Evolutionary conservation across 2,329 filamentous ascomycete genomes (phyloP).

Genomic region (Verticillium albo-atrum): DNA sequence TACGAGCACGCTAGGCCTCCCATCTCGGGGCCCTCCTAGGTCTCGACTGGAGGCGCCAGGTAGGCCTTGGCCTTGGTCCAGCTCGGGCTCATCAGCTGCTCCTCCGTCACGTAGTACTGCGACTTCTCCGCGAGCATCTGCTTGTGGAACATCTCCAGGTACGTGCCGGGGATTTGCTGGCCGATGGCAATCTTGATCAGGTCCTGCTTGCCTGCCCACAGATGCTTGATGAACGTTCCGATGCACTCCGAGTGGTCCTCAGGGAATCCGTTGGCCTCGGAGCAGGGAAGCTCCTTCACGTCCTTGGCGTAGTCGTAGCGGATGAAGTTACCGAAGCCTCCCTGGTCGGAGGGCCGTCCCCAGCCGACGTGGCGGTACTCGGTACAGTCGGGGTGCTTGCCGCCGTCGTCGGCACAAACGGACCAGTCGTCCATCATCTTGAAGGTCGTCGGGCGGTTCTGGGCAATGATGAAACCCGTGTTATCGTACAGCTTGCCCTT

Average conservation of each 20-base stretch:
- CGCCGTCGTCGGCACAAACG: constrained; percentile 32
- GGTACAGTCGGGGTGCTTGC: constrained; percentile 31
- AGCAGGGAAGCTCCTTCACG: constrained; percentile 34
- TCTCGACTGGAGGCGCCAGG: neutral
- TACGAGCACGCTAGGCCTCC: no score
- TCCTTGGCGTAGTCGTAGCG: constrained; percentile 36
- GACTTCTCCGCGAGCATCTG: constrained; percentile 27
- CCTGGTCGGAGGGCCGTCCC: constrained; percentile 36
- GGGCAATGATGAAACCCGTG: constrained; percentile 49
- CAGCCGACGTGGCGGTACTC: constrained; percentile 30
- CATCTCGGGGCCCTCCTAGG: neutral
- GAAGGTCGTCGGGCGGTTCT: constrained; percentile 43
- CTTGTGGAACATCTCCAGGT: constrained; percentile 29
- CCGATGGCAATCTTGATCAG: constrained; percentile 34
- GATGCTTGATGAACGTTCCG: constrained; percentile 36
- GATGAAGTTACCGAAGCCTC: constrained; percentile 37
- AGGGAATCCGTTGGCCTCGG: constrained; percentile 39
- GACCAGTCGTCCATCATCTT: constrained; percentile 46
- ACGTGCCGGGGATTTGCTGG: constrained; percentile 29
- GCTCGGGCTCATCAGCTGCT: constrained; percentile 22
- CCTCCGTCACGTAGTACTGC: constrained; percentile 29
- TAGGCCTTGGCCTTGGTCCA: neutral
- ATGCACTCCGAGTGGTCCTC: constrained; percentile 31
- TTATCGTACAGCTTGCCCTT: constrained; percentile 39
- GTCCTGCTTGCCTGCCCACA: constrained; percentile 36